Base-by-base conservation (phyloP, 139 green algal species). In the Chlamydomonas schloesseri region DNA sequence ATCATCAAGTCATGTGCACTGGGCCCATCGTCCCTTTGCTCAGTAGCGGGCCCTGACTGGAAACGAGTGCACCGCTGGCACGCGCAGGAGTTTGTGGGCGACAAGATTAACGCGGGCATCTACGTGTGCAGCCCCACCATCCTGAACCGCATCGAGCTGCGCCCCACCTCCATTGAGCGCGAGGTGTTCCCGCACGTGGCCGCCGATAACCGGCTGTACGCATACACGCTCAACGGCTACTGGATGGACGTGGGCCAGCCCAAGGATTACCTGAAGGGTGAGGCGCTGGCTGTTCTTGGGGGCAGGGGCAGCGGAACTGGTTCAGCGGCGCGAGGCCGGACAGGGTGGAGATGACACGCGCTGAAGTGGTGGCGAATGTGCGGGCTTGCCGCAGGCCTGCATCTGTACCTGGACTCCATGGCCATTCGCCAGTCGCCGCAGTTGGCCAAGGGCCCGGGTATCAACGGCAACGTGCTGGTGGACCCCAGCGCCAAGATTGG, bases 211-310 rank as follows among this genome's bases (percentile, higher is more conserved):
- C 84, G 89, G 46, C 94, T 99, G 76, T 99, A 95, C 74, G 93
- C 97, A 2, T 98, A 97, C 92, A 95, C 93, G 0, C 93, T 99
- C 18, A 88, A 90, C 11, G 97, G 97, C 47, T 99, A 99, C 94
- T 99, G 97, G 97, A 99, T 99, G 97, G 97, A 99, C 87, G 94
- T 99, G 34, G 97, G 97, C 13, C 97, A 99, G 93, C 97, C 97
- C 55, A 96, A 96, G 90, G 97, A 99, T 89, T 99, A 97, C 91
- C 89, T 96, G 33, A 94, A 92, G 83, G 93, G 90, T 93, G 68
- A n/a, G 78, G 17, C n/a, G n/a, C n/a, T n/a, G n/a, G n/a, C n/a
- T n/a, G n/a, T n/a, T n/a, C n/a, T n/a, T n/a, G n/a, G n/a, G n/a
- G n/a, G n/a, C n/a, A n/a, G n/a, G n/a, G n/a, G n/a, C n/a, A n/a